Conservation (phyloP, 1,139 yeast genomes). For the Zygosaccharomyces pseudobailii region DNA sequence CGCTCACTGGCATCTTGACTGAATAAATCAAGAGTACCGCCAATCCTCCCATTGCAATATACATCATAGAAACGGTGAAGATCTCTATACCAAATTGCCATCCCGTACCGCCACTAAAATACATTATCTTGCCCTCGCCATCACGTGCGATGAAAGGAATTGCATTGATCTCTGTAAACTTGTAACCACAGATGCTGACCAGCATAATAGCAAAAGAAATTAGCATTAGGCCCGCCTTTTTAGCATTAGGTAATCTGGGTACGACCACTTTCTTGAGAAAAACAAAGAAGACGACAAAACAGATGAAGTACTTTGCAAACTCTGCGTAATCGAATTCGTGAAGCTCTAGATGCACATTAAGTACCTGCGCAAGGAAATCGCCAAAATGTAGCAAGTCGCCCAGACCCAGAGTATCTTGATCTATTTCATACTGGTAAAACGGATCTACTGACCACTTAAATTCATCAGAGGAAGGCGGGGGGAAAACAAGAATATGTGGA, state of each 20-base stretch:
- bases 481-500: conserved; percentile 63
- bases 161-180: conserved; percentile 53
- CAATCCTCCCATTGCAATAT: conserved; percentile 41
- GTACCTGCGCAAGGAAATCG: conserved; percentile 44
- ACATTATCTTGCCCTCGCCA: conserved; percentile 44
- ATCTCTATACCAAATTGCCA: conserved; percentile 71
- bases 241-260: conserved; percentile 36
- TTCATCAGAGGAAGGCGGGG: conserved; percentile 39
- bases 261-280: conserved; percentile 44
- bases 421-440: conserved; percentile 35
- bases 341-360: conserved; percentile 43
- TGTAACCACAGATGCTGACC: conserved; percentile 54
- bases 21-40: conserved; percentile 38
- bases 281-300: conserved; percentile 44
- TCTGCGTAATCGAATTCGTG: conserved; percentile 40
- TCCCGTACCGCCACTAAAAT: conserved; percentile 56
- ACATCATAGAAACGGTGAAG: conserved; percentile 45
- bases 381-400: conserved; percentile 45
- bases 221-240: conserved; percentile 36
- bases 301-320: conserved; percentile 44
- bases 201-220: conserved; percentile 42
- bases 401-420: conserved; percentile 24
- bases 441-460: conserved; percentile 29
- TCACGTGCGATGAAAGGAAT: conserved; percentile 59
- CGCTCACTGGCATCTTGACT: conserved; percentile 20